Base-by-base conservation (phyloP, 805 yeast genomes). In the Komagataella ulmi region DNA sequence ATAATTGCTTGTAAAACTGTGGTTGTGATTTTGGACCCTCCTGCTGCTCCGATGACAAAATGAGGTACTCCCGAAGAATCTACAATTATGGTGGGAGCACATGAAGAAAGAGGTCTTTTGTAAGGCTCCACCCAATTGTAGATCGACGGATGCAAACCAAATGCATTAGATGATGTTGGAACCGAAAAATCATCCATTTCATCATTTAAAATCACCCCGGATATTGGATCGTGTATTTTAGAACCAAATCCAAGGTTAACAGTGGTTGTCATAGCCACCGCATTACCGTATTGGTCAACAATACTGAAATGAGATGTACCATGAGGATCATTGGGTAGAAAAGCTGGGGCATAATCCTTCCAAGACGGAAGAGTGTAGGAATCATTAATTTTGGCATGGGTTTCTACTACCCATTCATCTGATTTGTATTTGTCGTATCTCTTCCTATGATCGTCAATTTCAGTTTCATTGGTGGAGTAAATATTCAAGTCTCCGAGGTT, bases 111-210 rank as follows among this genome's bases (percentile, higher is more conserved):
- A 1, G 99, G 98, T 54, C 98, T 72, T 58, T 83, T 85, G 54
- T 67, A 74, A 0, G 97, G 95, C 48, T 71, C 74, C 24, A 89
- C 77, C 60, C 78, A 86, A 64, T 91, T 91, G 71, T 76, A 86
- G 17, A 79, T 69, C 0, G 96, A 87, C 0, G 99, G 96, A 7
- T 79, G 76, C 49, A 91, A 74, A 23, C 83, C 85, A 66, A 89
- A 91, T 14, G 88, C 83, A 65, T 91, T 91, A 17, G 76, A 71
- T 6, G 74, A 68, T 14, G 76, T 71, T 1, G 93, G 89, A 36
- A 78, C 71, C 7, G 96, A 84, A 61, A 91, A 91, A 63, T 91
- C 98, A 65, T 91, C 97, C 97, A 91, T 90, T 65, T 91, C 88
- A 58, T 88, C 81, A 67, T 91, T 91, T 60, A 91, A 67, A 7